phyloP scores from a whole-genome alignment of 306 rosid species.

The Senna tora region DNA sequence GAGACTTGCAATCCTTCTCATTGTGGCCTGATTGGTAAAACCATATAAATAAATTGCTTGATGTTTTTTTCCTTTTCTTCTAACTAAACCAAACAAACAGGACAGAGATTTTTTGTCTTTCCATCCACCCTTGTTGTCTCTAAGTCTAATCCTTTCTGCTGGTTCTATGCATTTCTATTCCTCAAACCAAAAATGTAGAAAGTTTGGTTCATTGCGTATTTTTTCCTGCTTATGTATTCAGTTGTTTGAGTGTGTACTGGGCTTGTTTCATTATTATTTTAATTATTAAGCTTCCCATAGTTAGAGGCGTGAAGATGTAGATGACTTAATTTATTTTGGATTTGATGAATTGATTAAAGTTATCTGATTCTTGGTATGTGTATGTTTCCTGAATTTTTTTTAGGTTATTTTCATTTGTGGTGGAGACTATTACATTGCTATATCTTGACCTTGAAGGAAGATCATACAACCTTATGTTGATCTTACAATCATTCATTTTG shows the following conservation, averaged over 20 bases:
- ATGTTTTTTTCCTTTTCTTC: neutral
- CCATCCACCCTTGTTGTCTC: slow-evolving; percentile 3
- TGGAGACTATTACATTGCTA: neutral
- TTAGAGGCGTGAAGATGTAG: neutral
- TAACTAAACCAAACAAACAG: neutral
- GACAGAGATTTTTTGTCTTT: neutral
- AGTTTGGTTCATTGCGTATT: neutral
- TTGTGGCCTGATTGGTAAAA: neutral
- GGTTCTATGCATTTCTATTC: neutral
- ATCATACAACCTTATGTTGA: neutral
- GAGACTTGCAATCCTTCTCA: neutral
- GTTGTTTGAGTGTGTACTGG: neutral
- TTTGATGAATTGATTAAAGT: neutral
- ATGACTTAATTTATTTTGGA: neutral
- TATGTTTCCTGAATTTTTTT: neutral
- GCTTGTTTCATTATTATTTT: slow-evolving; percentile 9
- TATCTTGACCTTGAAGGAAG: neutral
- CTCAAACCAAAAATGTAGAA: neutral
- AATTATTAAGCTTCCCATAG: neutral
- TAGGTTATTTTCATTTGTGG: neutral
- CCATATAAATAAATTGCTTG: neutral
- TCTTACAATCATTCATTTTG: neutral
- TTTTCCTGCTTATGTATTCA: neutral
- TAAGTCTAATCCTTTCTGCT: neutral
- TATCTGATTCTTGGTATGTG: neutral